phyloP scores from a whole-genome alignment of 371 early-diverging fungal genomes.

The Lichtheimia hyalospora region DNA sequence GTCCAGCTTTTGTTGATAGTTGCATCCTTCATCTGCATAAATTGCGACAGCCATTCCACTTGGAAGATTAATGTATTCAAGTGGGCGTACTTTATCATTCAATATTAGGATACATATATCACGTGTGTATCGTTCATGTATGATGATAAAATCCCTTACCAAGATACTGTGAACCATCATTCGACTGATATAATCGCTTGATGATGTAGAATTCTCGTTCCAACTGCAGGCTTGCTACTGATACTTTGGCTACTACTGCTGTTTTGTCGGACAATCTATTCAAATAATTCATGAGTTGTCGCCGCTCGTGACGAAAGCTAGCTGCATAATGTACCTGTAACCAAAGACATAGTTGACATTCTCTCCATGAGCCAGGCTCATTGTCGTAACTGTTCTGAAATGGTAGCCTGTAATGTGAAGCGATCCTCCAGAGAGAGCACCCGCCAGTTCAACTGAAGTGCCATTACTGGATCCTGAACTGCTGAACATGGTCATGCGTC shows the following conservation, averaged over 20 bases:
- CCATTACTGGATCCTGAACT: no score
- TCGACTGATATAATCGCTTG: constrained; percentile 32
- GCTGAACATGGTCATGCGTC: no score
- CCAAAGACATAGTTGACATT: constrained; percentile 40
- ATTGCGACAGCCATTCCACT: constrained; percentile 38
- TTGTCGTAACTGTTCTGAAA: constrained; percentile 32
- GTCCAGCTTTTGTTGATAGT: constrained; percentile 3
- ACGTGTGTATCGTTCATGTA: constrained; percentile 16
- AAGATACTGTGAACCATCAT: constrained; percentile 33
- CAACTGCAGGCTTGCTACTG: constrained; percentile 26
- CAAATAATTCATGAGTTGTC: constrained; percentile 6
- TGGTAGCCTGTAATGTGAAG: constrained; percentile 42
- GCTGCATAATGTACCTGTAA: constrained; percentile 23
- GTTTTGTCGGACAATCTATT: constrained; percentile 36
- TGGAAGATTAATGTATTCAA: constrained; percentile 39
- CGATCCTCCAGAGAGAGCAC: no score
- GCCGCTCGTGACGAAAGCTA: neutral
- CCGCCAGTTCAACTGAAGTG: no score
- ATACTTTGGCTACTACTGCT: constrained; percentile 44
- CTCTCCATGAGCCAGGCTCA: constrained; percentile 37
- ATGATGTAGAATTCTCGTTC: constrained; percentile 46
- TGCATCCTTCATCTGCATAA: constrained; percentile 36
- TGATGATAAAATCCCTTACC: constrained; percentile 34
- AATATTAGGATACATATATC: neutral
- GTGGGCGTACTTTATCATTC: constrained; percentile 27